phyloP scores from a whole-genome alignment of 2,329 filamentous ascomycete genomes.

The Cladosporium oxysporum region DNA sequence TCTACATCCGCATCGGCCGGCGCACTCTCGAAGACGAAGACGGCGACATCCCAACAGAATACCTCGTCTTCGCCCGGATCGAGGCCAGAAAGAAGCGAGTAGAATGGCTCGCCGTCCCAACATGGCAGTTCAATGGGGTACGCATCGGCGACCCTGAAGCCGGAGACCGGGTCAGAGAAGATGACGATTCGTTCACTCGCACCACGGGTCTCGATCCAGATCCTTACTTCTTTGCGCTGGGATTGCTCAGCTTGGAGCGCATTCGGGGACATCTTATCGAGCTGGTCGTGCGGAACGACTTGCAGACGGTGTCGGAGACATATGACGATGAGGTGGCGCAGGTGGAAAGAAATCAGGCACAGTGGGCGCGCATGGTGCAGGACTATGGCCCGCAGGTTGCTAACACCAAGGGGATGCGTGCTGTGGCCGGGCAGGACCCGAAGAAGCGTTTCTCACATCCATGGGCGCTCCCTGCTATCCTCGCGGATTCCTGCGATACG shows the following conservation, averaged over 20 bases:
- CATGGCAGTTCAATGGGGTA: constrained; percentile 18
- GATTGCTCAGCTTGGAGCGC: not conserved
- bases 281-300: not conserved
- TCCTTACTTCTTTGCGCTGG: constrained; percentile 14
- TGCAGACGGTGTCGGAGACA: not conserved
- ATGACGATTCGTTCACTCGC: not conserved
- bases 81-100: not conserved
- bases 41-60: constrained; percentile 9
- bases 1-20: constrained; percentile 16
- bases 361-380: not conserved
- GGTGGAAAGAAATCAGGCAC: constrained; percentile 1
- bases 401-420: not conserved
- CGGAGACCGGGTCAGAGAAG: constrained; percentile 8
- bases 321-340: constrained; percentile 13
- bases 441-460: constrained; percentile 10
- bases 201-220: constrained; percentile 16
- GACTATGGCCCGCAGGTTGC: not conserved
- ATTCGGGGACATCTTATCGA: not conserved
- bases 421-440: not conserved
- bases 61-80: constrained; percentile 14
- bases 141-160: not conserved
- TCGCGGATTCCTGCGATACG: not conserved
- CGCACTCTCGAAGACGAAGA: constrained; percentile 11
- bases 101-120: constrained; percentile 6
- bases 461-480: constrained; percentile 15